A percentile compares a stretch with the other conserved stretches of the same genome.
These are phyloP conservation scores for Hymenoscyphus salicellus DNA, from an alignment of 2,329 filamentous ascomycete genomes.

Conservation along the genomic window DNA sequence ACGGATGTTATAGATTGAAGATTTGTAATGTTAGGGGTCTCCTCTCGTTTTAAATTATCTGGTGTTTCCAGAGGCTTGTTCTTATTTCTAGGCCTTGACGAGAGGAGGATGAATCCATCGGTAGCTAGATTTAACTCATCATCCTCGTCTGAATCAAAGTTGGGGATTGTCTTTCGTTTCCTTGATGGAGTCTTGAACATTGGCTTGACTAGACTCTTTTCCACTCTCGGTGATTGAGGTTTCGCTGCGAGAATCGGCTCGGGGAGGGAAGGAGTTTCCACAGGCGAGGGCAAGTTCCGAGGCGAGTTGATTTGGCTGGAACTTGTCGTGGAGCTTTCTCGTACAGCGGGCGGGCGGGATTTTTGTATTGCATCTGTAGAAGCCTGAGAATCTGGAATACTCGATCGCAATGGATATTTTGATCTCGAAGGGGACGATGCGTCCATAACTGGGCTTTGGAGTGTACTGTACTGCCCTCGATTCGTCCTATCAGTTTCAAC, in stretches of 20 bases:
- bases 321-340: background rate
- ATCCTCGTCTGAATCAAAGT: slow-evolving; percentile 21
- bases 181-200: slow-evolving; percentile 3
- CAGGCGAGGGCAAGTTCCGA: background rate
- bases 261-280: background rate
- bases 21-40: slow-evolving; percentile 9
- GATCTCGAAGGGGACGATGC: slow-evolving; percentile 2
- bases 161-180: slow-evolving; percentile 1
- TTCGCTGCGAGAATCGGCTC: background rate
- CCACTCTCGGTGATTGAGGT: slow-evolving; percentile 1
- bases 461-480: background rate
- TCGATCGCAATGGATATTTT: slow-evolving; percentile 5
- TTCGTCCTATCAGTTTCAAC: background rate
- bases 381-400: slow-evolving; percentile 10
- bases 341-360: background rate
- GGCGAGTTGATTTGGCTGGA: background rate
- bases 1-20: slow-evolving; percentile 6
- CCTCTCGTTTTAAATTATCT: slow-evolving; percentile 21
- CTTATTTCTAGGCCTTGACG: slow-evolving; percentile 18
- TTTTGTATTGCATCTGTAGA: background rate
- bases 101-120: slow-evolving; percentile 27
- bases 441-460: background rate
- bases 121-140: slow-evolving; percentile 31
- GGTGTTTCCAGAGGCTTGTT: slow-evolving; percentile 12
- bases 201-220: background rate